These are phyloP conservation scores for Vanrija sp. DNA, from an alignment of 1,284 basidiomycete genomes.

Conservation along the genomic window DNA sequence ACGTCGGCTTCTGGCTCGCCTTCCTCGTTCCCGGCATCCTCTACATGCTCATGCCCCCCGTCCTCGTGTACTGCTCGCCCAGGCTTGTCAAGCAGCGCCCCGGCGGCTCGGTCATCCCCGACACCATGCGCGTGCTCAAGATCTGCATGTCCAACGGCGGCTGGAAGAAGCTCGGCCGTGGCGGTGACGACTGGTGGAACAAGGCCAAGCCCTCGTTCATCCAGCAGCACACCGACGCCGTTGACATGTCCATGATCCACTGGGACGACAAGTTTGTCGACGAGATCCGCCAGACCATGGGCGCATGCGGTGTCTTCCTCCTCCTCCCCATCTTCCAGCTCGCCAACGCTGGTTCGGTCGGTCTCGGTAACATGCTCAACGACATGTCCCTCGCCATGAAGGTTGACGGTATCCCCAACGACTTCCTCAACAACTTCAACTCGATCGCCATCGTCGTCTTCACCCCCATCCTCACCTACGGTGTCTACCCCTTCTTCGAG, in stretches of 20 bases:
- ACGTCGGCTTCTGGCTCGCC: slow-evolving; percentile 49
- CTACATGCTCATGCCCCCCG: slow-evolving; percentile 50
- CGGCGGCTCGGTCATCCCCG: slow-evolving; percentile 50
- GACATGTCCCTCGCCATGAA: slow-evolving; percentile 48
- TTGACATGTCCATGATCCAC: slow-evolving; percentile 43
- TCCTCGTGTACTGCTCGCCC: slow-evolving; percentile 47
- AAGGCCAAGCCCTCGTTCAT: slow-evolving; percentile 48
- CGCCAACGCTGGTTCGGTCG: slow-evolving; percentile 36
- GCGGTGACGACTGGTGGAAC: slow-evolving; percentile 50
- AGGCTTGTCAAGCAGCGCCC: slow-evolving; percentile 49
- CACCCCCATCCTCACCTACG: slow-evolving; percentile 50
- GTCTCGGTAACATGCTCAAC: slow-evolving; percentile 48
- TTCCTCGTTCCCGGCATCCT: slow-evolving; percentile 52
- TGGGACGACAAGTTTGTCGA: slow-evolving; percentile 54
- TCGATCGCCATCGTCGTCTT: slow-evolving; percentile 50
- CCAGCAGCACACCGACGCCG: slow-evolving; percentile 24
- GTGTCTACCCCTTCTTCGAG: slow-evolving; percentile 50
- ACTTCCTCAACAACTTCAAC: slow-evolving; percentile 52
- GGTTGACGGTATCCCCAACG: slow-evolving; percentile 51
- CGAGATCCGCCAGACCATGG: slow-evolving; percentile 50
- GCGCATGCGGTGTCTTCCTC: slow-evolving; percentile 52
- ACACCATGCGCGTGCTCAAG: slow-evolving; percentile 39
- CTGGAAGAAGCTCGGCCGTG: slow-evolving; percentile 23
- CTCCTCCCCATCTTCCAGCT: slow-evolving; percentile 52
- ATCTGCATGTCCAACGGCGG: slow-evolving; percentile 29